These are phyloP conservation scores for Collariella sp. DNA, from an alignment of 495 filamentous ascomycete genomes.

Conservation along the genomic window DNA sequence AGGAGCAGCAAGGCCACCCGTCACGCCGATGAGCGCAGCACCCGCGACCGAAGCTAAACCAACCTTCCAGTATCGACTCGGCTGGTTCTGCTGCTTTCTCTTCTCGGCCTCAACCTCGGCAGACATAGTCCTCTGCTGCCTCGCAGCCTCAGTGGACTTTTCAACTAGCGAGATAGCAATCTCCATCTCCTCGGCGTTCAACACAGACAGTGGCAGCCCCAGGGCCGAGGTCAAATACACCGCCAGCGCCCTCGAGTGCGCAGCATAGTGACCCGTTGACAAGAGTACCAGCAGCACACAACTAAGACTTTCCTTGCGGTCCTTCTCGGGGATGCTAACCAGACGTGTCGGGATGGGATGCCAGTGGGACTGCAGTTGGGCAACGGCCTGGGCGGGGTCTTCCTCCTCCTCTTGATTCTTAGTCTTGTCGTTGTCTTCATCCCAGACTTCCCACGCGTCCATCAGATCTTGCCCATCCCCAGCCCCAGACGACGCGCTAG, in stretches of 20 bases:
- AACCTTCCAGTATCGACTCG: conserved; percentile 70
- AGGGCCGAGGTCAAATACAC: conserved; percentile 58
- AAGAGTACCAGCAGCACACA: conserved; percentile 62
- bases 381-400: conserved; percentile 20
- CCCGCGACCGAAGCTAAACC: conserved; percentile 81
- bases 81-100: conserved; percentile 53
- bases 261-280: conserved; percentile 63
- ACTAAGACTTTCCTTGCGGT: conserved; percentile 41
- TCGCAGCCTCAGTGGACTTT: conserved; percentile 24
- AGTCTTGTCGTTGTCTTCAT: not conserved
- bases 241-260: conserved; percentile 59
- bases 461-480: conserved; percentile 29
- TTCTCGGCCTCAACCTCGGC: conserved; percentile 60
- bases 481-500: conserved; percentile 8
- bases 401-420: not conserved
- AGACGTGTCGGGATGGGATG: conserved; percentile 41
- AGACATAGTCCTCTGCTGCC: conserved; percentile 50
- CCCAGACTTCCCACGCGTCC: conserved; percentile 5
- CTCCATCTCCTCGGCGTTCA: conserved; percentile 60
- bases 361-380: conserved; percentile 33
- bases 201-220: conserved; percentile 46
- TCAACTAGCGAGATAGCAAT: conserved; percentile 65
- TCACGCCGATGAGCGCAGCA: conserved; percentile 77
- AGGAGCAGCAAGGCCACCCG: conserved; percentile 79
- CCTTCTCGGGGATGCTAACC: conserved; percentile 29